Conservation (phyloP, 2,329 filamentous ascomycete genomes). For the Fusarium bactridioides region DNA sequence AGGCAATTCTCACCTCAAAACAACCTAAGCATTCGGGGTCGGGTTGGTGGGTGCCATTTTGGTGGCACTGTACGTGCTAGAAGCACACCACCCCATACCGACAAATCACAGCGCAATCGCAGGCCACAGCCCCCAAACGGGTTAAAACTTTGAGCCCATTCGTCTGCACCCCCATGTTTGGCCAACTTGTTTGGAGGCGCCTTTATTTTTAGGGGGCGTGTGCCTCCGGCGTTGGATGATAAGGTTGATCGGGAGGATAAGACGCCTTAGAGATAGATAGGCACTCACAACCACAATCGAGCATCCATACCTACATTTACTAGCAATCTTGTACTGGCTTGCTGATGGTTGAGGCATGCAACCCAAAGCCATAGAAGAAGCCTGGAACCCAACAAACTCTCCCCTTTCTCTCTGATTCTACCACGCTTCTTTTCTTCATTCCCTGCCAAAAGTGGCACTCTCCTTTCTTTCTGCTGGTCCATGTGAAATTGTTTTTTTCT, state of each 20-base stretch:
- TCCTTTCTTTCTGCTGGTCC: slow-evolving; percentile 20
- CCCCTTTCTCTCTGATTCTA: slow-evolving; percentile 17
- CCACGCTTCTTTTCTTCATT: slow-evolving; percentile 11
- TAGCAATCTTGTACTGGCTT: neutral
- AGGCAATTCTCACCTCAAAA: slow-evolving; percentile 1
- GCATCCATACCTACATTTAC: neutral
- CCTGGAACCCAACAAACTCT: neutral
- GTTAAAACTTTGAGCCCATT: neutral
- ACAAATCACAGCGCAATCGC: slow-evolving; percentile 5
- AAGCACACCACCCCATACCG: neutral
- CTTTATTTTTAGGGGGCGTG: neutral
- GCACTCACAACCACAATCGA: neutral
- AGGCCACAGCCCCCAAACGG: neutral
- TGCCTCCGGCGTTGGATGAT: neutral
- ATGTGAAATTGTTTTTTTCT: slow-evolving; percentile 31
- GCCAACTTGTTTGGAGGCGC: neutral
- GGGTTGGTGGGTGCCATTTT: slow-evolving; percentile 1
- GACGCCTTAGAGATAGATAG: neutral
- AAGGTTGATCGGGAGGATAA: slow-evolving; percentile 1
- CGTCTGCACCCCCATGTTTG: neutral
- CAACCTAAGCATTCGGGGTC: neutral
- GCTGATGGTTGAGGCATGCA: neutral
- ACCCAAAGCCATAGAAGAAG: slow-evolving; percentile 2
- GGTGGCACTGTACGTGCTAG: neutral
- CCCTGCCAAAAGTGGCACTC: slow-evolving; percentile 10